These are phyloP conservation scores for Clitopilus passeckerianus DNA, from an alignment of 768 basidiomycete genomes.

Conservation along the genomic window DNA sequence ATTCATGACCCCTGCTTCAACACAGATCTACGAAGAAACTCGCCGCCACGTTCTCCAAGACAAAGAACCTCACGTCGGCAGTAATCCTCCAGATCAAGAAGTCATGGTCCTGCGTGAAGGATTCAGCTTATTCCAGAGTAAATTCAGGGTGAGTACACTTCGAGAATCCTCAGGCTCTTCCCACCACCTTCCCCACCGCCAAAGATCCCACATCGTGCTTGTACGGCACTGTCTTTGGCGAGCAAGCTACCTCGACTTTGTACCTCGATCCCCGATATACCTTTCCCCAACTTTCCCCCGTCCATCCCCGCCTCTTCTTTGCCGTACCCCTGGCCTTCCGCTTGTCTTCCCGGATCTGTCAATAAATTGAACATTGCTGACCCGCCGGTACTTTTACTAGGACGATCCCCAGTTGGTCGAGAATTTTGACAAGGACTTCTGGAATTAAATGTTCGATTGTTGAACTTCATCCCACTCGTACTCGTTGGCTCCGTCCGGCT, in stretches of 20 bases:
- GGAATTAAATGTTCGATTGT: slow-evolving; percentile 22
- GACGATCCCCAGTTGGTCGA: slow-evolving; percentile 68
- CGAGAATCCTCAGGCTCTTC: background rate
- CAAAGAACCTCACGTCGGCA: slow-evolving; percentile 22
- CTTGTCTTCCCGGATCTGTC: background rate
- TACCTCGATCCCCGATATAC: background rate
- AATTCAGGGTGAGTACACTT: slow-evolving; percentile 50
- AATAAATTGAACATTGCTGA: background rate
- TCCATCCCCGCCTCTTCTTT: background rate
- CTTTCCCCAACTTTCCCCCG: background rate
- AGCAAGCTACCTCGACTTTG: background rate
- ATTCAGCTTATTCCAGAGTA: slow-evolving; percentile 65
- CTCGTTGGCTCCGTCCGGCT: background rate
- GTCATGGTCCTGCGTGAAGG: slow-evolving; percentile 68
- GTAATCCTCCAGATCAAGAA: slow-evolving; percentile 30
- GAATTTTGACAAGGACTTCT: slow-evolving; percentile 68
- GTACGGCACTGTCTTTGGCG: no score
- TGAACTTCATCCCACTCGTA: background rate
- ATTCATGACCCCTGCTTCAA: slow-evolving; percentile 2
- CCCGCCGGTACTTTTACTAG: slow-evolving; percentile 15
- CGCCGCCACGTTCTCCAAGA: slow-evolving; percentile 41
- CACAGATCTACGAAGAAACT: slow-evolving; percentile 66
- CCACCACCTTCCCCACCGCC: background rate
- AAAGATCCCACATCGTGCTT: background rate
- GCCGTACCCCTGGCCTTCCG: background rate